Conservation (phyloP, 768 basidiomycete genomes). For the Boletus sp. region DNA sequence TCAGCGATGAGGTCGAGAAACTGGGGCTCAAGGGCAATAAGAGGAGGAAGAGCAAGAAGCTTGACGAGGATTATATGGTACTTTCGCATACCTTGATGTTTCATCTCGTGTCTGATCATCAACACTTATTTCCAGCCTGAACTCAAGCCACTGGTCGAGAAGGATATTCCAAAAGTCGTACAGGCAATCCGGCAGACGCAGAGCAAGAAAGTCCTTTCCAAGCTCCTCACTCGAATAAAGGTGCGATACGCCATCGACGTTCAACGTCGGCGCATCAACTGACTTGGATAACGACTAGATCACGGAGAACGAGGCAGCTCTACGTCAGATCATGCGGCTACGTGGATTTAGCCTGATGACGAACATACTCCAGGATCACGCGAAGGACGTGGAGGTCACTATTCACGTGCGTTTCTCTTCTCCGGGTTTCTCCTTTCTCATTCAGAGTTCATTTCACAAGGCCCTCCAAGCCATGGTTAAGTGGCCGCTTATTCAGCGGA, state of each 20-base stretch:
- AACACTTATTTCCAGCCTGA: constrained; percentile 52
- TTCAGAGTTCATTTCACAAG: constrained; percentile 31
- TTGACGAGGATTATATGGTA: constrained; percentile 93
- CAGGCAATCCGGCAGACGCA: constrained; percentile 88
- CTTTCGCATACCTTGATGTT: constrained; percentile 12
- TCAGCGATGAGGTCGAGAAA: constrained; percentile 84
- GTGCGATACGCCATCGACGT: constrained; percentile 36
- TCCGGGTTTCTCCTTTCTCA: background rate
- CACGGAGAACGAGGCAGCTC: constrained; percentile 75
- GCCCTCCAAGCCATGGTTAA: constrained; percentile 62
- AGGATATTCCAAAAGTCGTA: constrained; percentile 88
- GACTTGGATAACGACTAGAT: constrained; percentile 49
- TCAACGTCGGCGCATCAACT: background rate
- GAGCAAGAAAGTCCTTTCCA: constrained; percentile 77
- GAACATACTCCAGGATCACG: constrained; percentile 78
- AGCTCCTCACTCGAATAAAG: constrained; percentile 82
- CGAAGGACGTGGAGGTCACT: constrained; percentile 67
- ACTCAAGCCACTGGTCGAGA: constrained; percentile 69
- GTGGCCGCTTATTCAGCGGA: constrained; percentile 84
- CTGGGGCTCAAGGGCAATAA: constrained; percentile 82
- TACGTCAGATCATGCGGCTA: constrained; percentile 85
- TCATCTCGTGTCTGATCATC: constrained; percentile 1
- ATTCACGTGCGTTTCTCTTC: constrained; percentile 50
- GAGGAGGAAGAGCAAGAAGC: constrained; percentile 88
- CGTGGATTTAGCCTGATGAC: constrained; percentile 94